Percentiles rank a stretch among this genome's conserved stretches.
phyloP scores from a whole-genome alignment of 441 rosid species.

The Geranium incanum region DNA sequence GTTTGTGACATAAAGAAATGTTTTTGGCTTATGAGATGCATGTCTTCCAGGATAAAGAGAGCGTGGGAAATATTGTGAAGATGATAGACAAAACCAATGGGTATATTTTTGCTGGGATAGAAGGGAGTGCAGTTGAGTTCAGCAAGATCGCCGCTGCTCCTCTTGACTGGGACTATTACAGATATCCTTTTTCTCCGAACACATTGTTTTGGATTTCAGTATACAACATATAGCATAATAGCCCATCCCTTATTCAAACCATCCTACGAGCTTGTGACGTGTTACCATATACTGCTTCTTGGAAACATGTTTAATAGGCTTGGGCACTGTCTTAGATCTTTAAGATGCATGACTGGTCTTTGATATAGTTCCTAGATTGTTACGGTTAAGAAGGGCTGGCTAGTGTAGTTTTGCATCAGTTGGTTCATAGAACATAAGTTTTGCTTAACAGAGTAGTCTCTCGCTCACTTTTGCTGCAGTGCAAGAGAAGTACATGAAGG shows the following conservation, averaged over 20 bases:
- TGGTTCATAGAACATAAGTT: slow-evolving; percentile 13
- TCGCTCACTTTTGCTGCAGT: slow-evolving; percentile 56
- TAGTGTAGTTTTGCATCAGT: neutral
- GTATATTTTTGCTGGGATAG: slow-evolving; percentile 67
- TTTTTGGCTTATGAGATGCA: slow-evolving; percentile 11
- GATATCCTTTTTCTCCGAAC: slow-evolving; percentile 52
- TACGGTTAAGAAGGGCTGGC: neutral
- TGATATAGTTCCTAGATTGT: neutral
- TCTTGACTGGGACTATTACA: slow-evolving; percentile 82
- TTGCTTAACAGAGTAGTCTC: slow-evolving; percentile 45
- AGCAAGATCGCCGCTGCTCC: slow-evolving; percentile 84
- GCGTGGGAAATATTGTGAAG: slow-evolving; percentile 75
- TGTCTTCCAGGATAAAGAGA: slow-evolving; percentile 64
- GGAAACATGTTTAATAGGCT: neutral
- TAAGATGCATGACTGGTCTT: neutral
- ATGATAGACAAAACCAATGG: slow-evolving; percentile 83
- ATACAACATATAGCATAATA: neutral
- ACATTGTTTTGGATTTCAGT: neutral
- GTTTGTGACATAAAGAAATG: slow-evolving; percentile 10
- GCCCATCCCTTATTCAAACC: neutral
- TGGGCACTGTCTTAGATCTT: neutral
- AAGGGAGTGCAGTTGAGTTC: slow-evolving; percentile 79
- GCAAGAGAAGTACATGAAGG: slow-evolving; percentile 84
- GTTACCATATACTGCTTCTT: too few species aligned
- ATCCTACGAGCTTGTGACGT: neutral